phyloP scores from a whole-genome alignment of 129 eudicot species.

The Chrysanthemum makinoi region DNA sequence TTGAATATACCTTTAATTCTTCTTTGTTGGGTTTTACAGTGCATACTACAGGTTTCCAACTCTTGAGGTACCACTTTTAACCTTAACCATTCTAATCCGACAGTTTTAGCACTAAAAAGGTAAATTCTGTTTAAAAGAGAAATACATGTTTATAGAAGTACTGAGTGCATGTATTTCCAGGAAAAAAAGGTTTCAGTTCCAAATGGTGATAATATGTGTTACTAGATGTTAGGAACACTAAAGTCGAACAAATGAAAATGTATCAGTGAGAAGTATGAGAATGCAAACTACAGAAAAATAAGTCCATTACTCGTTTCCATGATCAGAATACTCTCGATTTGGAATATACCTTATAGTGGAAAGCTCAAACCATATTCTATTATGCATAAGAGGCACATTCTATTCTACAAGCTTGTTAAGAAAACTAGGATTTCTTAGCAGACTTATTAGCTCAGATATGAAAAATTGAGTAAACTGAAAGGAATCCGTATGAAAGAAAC shows the following conservation, averaged over 20 bases:
- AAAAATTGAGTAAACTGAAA: not conserved
- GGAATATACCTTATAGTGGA: not conserved
- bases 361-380: not conserved
- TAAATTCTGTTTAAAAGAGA: not conserved
- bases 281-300: not conserved
- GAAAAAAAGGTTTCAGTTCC: not conserved
- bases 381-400: not conserved
- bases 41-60: not conserved
- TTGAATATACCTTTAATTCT: not conserved
- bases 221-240: not conserved
- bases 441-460: not conserved
- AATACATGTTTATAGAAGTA: not conserved
- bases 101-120: not conserved
- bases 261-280: conserved; percentile 7
- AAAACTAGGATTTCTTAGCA: conserved; percentile 9
- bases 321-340: not conserved
- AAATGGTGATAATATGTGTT: not conserved
- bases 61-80: not conserved
- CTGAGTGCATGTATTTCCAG: conserved; percentile 14
- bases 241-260: not conserved
- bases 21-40: not conserved
- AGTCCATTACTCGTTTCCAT: not conserved
- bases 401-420: conserved; percentile 16
- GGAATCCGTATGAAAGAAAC: conserved; percentile 10
- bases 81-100: not conserved